Evolutionary conservation across 2,329 filamentous ascomycete genomes (phyloP), one percentile per base, ranked within the genome.

Genomic region (Chaetomium strumarium): DNA sequence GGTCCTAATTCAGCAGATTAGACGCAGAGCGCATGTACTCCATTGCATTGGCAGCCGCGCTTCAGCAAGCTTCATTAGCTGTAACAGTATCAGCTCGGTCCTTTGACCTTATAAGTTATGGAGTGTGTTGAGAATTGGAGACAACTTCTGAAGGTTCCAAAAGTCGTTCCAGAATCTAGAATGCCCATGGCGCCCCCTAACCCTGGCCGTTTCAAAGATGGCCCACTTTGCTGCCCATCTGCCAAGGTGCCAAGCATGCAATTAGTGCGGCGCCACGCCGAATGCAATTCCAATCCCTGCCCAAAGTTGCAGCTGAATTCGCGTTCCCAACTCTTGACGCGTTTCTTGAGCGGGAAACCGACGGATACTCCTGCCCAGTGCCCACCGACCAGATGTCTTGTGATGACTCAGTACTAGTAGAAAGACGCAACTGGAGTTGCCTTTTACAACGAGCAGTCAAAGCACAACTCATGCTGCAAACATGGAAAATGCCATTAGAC

Each of bases 401-500:
- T 34, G 9, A 3, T 34, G 33, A 10, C 33, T 12, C 14, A 10
- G 5, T 24, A 24, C n/a, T n/a, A n/a, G n/a, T n/a, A n/a, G n/a
- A n/a, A n/a, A 7, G 24, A 7, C 24, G 24, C 24, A 24, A 24
- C 24, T 7, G 24, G 24, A 24, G 7, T 24, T 4, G 24, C 24
- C 24, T 24, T 24, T 24, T 4, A 24, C 24, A 24, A 24, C 24
- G 24, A 24, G 24, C 24, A 7, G 5, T 16, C 34, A 14, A 8
- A n/a, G 3, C 16, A n/a, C 7, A 16, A 14, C 7, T 37, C 30
- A 30, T 2, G 5, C 5, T 33, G 14, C 11, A 3, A 34, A 29
- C 3, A 62, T 62, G 60, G 56, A 61, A 19, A 49, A 36, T 17
- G 49, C 47, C 0, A 56, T 53, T 5, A 12, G 20, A 2, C 49